Base-by-base conservation (phyloP, 2,329 filamentous ascomycete genomes). In the Pseudogymnoascus sp. region DNA sequence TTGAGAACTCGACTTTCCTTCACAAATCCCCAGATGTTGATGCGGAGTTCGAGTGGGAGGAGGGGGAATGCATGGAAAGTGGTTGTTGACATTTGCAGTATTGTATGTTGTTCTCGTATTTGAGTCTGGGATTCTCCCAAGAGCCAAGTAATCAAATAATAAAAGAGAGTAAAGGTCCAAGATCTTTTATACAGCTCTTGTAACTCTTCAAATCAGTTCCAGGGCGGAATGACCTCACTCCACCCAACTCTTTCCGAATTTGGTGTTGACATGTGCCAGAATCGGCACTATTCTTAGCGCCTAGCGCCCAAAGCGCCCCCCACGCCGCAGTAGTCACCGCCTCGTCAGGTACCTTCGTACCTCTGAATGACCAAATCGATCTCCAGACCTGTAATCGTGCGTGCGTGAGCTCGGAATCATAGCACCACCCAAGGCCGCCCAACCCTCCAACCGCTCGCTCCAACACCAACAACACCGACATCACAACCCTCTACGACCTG, bases 331-430 rank as follows among this genome's bases (percentile, higher is more conserved):
- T 11, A 50, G 43, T 50, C 43, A 50, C 43, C 43, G 43, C 43
- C 43, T 30, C 25, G 25, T 25, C 43, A 50, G 43, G 43, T 50
- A 50, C 43, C 43, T 8, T 50, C 43, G 43, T 50, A 50, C 43
- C 43, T 50, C 43, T 50, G 43, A 50, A 50, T 50, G 43, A 50
- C 43, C 43, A 50, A 50, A 50, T 50, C 43, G 25, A 50, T 50
- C 25, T 50, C 43, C 43, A 9, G 43, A 30, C 43, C 43, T 50
- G 43, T 30, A 18, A 30, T 50, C 43, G 43, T 30, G 43, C 8
- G 43, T 30, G 14, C 25, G 43, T 50, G 25, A 50, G 43, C 43
- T 50, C 25, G 43, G 43, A 50, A 50, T 50, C 43, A 30, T 50
- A 50, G 43, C 25, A 50, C 43, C 43, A 50, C 25, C 43, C 43